Base-by-base conservation (phyloP, 805 yeast species). In the Starmera quercuum region DNA sequence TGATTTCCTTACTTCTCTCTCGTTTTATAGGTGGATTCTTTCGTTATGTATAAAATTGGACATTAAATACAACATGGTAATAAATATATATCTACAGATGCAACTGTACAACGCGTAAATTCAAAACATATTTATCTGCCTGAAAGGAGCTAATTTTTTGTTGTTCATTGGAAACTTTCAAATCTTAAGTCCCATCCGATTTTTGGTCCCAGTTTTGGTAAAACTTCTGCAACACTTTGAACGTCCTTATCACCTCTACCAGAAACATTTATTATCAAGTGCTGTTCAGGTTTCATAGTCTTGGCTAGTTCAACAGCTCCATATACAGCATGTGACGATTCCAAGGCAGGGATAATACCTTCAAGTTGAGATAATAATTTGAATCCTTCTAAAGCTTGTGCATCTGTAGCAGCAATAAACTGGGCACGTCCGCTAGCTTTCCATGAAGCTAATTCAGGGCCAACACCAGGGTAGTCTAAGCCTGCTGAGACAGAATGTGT, bases 171-270 rank as follows among this genome's bases (percentile, higher is more conserved):
- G 12, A 12, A 21, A 21, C 24, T 21, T 49, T 83, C 84, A 48
- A 92, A 92, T 61, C 98, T 76, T 56, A 92, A 70, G 58, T 90
- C 97, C 98, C 98, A 92, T 51, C 82, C 92, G 53, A 92, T 90
- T 59, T 78, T 56, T 31, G 92, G 94, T 28, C 99, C 99, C 36
- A 86, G 66, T 43, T 64, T 73, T 30, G 98, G 98, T 55, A 92
- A 71, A 34, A 80, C 76, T 60, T 92, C 96, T 30, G 98, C 98
- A 35, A 92, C 97, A 58, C 88, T 84, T 63, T 87, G 96, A 26
- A 92, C 98, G 59, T 92, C 98, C 67, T 92, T 92, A 59, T 92
- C 98, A 64, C 98, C 99, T 71, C 99, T 84, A 51, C 99, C 99
- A 33, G 96, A 86, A 37, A 92, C 73, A 58, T 87, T 87, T 54